Evolutionary conservation across 805 yeast species (phyloP), one percentile per base, ranked within the genome.

Genomic region (Candida germanica): DNA sequence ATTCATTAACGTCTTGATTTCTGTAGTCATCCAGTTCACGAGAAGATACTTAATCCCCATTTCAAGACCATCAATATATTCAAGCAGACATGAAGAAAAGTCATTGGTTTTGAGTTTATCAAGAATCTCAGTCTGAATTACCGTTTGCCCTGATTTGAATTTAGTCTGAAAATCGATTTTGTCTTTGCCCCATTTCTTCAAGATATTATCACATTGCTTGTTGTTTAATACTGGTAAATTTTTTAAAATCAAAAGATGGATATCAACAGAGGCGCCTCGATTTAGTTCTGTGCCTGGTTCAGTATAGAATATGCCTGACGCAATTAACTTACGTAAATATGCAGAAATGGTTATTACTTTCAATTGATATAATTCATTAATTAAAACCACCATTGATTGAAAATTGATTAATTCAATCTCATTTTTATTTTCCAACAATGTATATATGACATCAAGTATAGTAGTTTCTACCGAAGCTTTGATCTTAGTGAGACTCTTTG

Each of bases 241-340:
- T 42, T 74, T 71, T 37, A 84, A 59, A 6, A 84, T 66, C 8
- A 65, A 47, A 15, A 82, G 63, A 52, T 75, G 95, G 28, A 70
- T 70, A 5, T 51, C 45, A 4, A 61, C 48, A 13, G 32, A 48
- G 45, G 41, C 32, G 10, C 37, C 36, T 6, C 31, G 26, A 27
- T 26, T 16, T 12, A 32, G 23, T 16, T 30, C 9, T 34, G 36
- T 33, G 2, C 50, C 48, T 7, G 43, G 43, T 20, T 49, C 74
- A 6, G 75, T 69, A 56, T 84, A 87, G 30, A 89, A 75, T 1
- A 87, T 68, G 4, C 97, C 98, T 1, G 93, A 80, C 7, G 96
- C 87, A 29, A 91, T 88, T 24, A 89, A 63, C 47, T 80, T 77
- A 49, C 97, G 66, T 39, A 89, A 67, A 50, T 91, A 91, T 1